Evolutionary conservation across 148 eudicot species (phyloP), one percentile per base, ranked within the genome.

Genomic region (Linanthus parryae): DNA sequence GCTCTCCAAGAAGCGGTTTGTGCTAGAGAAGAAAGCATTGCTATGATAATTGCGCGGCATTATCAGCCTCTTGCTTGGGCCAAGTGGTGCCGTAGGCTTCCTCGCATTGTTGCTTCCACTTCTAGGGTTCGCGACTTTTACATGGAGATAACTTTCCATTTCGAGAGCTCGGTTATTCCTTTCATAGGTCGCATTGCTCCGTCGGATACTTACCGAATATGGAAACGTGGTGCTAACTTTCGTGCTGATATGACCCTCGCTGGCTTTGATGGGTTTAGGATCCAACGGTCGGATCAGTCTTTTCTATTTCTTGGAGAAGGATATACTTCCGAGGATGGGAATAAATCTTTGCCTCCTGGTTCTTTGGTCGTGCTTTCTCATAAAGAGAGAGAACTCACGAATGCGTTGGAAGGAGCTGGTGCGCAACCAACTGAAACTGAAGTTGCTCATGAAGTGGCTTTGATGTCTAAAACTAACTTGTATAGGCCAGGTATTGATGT

Each of bases 211-310:
- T 89, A 89, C 39, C 43, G 97, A 18, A 89, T 89, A 24, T 89
- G 97, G 97, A 90, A 90, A 61, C 88, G 95, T 7, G 95, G 94
- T 44, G 78, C 91, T 9, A 90, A 83, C 62, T 80, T 90, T 33
- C 88, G 97, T 9, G 95, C 97, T 35, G 97, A 90, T 71, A 90
- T 83, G 95, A 82, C 95, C 16, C 88, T 90, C 37, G 95, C 95
- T 16, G 97, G 97, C 0, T 90, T 89, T 72, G 97, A 89, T 61
- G 97, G 97, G 48, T 75, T 89, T 27, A 82, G 94, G 3, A 85
- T 89, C 38, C 97, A 90, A 57, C 76, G 97, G 51, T 85, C 97
- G 22, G 97, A 90, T 67, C 92, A 83, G 57, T 80, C 95, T 14
- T 83, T 85, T 54, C 77, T 90, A 44, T 90, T 90, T 23, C 91